Base-by-base conservation (phyloP, 2,329 filamentous ascomycete genomes). In the Phialophora tarda region DNA sequence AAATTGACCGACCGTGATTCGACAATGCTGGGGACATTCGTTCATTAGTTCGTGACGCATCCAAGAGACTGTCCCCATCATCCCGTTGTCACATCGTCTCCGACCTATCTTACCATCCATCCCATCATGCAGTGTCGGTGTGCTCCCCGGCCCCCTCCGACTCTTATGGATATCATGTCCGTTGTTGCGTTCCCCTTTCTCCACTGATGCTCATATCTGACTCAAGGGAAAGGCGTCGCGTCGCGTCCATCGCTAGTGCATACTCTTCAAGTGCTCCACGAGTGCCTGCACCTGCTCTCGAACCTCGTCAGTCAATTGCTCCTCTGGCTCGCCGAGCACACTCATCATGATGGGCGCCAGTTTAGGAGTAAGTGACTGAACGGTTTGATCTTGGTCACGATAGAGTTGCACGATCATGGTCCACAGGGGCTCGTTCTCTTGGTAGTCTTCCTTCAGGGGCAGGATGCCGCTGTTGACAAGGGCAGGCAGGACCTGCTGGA, bases 381-480 rank as follows among this genome's bases (percentile, higher is more conserved):
- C 77, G 54, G 79, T 82, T 23, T 77, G 70, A 69, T 83, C 79
- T 68, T 82, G 79, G 75, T 78, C 79, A 71, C 81, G 81, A 75
- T 82, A 97, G 71, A 98, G 86, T 79, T 91, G 89, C 78, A 91
- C 89, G 74, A 99, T 89, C 87, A 93, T 96, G 78, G 90, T 86
- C 81, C 90, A 99, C 67, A 98, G 89, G 8, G 95, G 93, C 74
- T 92, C 91, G 81, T 99, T 98, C 86, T 98, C 95, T 80, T 97
- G 93, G 74, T 87, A 98, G 78, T 98, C 95, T 77, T 97, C 93
- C 78, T 91, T 91, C 69, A 98, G 84, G 10, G 95, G 95, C 44
- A 98, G 86, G 30, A 93, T 85, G 50, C 65, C 69, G 34, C 63
- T 65, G 68, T 86, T 86, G 64, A 96, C 86, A 30, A 98, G 81